phyloP scores from a whole-genome alignment of 441 rosid species.

The Pelargonium fulgidum region DNA sequence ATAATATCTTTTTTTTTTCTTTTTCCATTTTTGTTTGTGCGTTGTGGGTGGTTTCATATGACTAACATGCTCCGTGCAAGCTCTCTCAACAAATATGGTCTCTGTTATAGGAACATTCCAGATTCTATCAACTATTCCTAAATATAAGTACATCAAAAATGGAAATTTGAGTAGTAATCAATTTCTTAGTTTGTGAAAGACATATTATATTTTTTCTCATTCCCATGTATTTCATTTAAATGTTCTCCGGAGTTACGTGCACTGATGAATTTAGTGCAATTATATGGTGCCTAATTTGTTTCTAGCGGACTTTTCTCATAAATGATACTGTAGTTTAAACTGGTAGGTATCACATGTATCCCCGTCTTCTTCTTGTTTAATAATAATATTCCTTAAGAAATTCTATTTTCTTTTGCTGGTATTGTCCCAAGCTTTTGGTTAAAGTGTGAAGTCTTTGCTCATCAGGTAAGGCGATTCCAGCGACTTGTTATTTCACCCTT shows the following conservation, averaged over 20 bases:
- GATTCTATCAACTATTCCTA: too few relatives aligned
- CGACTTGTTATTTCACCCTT: neutral
- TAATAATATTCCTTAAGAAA: neutral
- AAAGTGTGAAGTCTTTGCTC: neutral
- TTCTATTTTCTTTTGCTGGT: constrained; percentile 3
- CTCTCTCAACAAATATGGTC: neutral
- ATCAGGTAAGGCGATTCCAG: neutral
- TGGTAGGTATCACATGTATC: neutral
- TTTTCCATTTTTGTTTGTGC: neutral
- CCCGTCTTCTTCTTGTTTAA: neutral
- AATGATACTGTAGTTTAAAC: neutral
- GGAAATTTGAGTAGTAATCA: constrained; percentile 3
- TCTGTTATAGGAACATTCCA: neutral
- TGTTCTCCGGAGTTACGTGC: neutral
- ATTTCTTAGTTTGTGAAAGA: neutral
- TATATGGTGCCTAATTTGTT: neutral
- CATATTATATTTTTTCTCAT: neutral
- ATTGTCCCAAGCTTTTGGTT: neutral
- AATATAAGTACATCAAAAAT: neutral
- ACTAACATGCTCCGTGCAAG: constrained; percentile 2
- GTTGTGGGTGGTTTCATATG: constrained; percentile 1
- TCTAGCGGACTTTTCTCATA: neutral
- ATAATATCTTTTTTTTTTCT: neutral
- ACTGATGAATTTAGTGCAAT: neutral
- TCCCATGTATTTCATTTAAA: neutral